These are phyloP conservation scores for Trametes elegans DNA, from an alignment of 768 basidiomycete genomes.

Conservation along the genomic window DNA sequence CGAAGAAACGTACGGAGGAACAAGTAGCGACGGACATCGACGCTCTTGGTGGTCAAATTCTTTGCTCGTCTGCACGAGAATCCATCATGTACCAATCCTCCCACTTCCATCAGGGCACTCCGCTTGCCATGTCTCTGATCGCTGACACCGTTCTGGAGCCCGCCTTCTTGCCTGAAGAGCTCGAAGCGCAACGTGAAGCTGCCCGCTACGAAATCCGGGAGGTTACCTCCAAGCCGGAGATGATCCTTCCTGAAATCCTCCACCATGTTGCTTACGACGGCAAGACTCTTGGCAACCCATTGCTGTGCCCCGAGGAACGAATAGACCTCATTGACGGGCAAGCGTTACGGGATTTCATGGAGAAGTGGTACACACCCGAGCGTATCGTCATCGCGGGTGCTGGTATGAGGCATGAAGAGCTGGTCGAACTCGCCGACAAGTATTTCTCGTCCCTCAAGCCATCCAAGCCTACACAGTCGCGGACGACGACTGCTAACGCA, in stretches of 20 bases:
- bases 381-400: conserved; percentile 94
- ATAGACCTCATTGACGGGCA: conserved; percentile 63
- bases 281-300: conserved; percentile 82
- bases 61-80: conserved; percentile 88
- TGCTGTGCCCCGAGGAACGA: conserved; percentile 85
- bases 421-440: conserved; percentile 83
- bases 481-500: conserved; percentile 16
- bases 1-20: conserved; percentile 63
- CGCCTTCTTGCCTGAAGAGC: conserved; percentile 70
- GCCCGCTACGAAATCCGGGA: conserved; percentile 91
- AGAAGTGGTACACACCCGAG: conserved; percentile 89
- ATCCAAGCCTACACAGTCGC: conserved; percentile 28
- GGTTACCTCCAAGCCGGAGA: conserved; percentile 84
- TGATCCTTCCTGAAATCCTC: conserved; percentile 87
- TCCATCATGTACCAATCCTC: conserved; percentile 98
- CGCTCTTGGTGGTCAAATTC: conserved; percentile 85
- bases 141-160: conserved; percentile 88
- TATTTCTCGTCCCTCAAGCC: conserved; percentile 70
- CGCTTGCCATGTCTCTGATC: conserved; percentile 82
- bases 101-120: conserved; percentile 81
- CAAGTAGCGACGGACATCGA: conserved; percentile 83
- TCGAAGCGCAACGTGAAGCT: conserved; percentile 81
- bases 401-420: conserved; percentile 85
- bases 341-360: conserved; percentile 61
- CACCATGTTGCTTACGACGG: conserved; percentile 82